These are phyloP conservation scores for Ophiostoma quercus DNA, from an alignment of 2,329 filamentous ascomycete genomes.

Conservation along the genomic window DNA sequence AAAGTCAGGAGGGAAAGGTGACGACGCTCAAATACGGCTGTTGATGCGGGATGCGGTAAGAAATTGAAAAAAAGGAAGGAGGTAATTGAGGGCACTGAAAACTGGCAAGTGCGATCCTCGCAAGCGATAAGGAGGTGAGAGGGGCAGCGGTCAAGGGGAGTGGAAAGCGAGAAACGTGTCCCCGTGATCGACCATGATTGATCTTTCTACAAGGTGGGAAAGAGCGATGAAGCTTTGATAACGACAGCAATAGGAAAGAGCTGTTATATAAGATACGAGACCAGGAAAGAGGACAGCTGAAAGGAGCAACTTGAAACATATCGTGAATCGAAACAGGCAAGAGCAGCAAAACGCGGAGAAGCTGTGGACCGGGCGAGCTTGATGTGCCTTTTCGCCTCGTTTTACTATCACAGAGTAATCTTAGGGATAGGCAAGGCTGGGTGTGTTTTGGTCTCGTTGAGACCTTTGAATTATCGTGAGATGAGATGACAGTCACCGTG, in stretches of 20 bases:
- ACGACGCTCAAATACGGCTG: neutral
- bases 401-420: neutral
- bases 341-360: neutral
- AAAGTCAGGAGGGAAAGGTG: neutral
- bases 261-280: neutral
- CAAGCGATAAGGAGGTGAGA: constrained; percentile 9
- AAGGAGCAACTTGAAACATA: constrained; percentile 6
- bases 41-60: neutral
- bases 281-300: neutral
- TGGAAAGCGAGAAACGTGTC: constrained; percentile 6
- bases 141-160: constrained; percentile 10
- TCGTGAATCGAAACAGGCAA: neutral
- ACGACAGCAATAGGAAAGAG: neutral
- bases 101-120: constrained; percentile 1
- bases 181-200: constrained; percentile 4
- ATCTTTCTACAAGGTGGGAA: neutral
- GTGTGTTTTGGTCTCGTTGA: neutral
- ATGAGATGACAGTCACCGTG: neutral
- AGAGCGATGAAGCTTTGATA: neutral
- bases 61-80: neutral
- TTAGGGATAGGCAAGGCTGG: neutral
- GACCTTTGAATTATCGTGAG: neutral
- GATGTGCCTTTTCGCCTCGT: neutral
- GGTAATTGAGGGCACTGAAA: neutral
- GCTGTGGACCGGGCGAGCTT: neutral